Base-by-base conservation (phyloP, 1,284 basidiomycete species). In the Gastroboletus turbinatus region DNA sequence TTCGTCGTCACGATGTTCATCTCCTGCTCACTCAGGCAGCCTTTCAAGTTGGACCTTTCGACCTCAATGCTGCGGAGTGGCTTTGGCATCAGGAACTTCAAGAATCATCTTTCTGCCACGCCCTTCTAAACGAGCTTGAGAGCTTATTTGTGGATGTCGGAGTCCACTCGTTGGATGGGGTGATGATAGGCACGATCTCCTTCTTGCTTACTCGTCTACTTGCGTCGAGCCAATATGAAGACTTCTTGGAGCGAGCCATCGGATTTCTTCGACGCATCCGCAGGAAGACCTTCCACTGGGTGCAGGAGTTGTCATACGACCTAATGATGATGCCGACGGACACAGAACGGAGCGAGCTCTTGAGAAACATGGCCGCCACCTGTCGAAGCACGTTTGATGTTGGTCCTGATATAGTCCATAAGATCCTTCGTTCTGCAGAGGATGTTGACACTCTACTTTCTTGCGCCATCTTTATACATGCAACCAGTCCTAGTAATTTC, bases 341-440 rank as follows among this genome's bases (percentile, higher is more conserved):
- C 6, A 23, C 50, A 6, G 63, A 68, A 10, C 51, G 70, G n/a
- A 67, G 63, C 33, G 36, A 36, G 7, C 65, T 65, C 1, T 46
- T 76, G 25, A 69, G 65, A 45, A 64, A 72, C 39, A 68, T 73
- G 52, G 76, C 74, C 1, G 65, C 66, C 5, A 71, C 68, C 7
- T 81, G 79, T 56, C 66, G 73, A 14, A 64, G 67, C 1, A 79
- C 77, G 4, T 80, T 68, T 46, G 73, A 75, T 58, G 71, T 76
- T 13, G 70, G 67, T 45, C 7, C 49, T 2, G 30, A 50, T 5
- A 59, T 65, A 40, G 25, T 66, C 0, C 1, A 5, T 16, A 42
- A n/a, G 23, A 57, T 73, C 3, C 3, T 40, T 14, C 30, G 38
- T 16, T 65, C 61, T 16, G 25, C 54, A 2, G 57, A 52, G 16